phyloP scores from a whole-genome alignment of 345 rosid species.

The Lumnitzera littorea region DNA sequence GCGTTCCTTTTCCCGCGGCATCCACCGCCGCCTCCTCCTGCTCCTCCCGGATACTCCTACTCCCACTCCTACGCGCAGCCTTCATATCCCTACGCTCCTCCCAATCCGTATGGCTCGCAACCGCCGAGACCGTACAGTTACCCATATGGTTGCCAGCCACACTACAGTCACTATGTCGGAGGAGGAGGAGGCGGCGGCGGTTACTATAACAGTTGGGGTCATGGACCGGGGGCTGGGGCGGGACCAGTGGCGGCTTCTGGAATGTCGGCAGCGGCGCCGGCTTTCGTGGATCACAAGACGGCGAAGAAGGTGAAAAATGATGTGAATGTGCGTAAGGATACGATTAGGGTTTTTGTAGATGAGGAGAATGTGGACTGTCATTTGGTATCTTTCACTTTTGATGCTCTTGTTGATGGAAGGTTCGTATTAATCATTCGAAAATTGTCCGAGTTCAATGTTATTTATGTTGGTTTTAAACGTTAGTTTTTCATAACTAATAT shows the following conservation, averaged over 20 bases:
- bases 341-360: constrained; percentile 24
- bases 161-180: neutral
- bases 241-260: neutral
- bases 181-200: neutral
- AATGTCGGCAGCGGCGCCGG: constrained; percentile 11
- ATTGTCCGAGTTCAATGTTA: neutral
- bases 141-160: constrained; percentile 4
- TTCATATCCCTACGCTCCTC: neutral
- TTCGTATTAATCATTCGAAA: neutral
- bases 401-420: constrained; percentile 48
- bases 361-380: constrained; percentile 20
- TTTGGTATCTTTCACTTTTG: constrained; percentile 42
- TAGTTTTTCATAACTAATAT: neutral
- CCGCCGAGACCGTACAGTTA: constrained; percentile 4
- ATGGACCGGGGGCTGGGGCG: constrained; percentile 2
- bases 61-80: neutral
- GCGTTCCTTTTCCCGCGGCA: neutral
- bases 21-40: neutral
- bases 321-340: constrained; percentile 35
- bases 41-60: neutral
- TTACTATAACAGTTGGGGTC: constrained; percentile 1
- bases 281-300: constrained; percentile 28
- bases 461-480: neutral
- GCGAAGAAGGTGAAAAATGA: constrained; percentile 37
- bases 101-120: constrained; percentile 1